Evolutionary conservation across 23 red algal genomes (phyloP).

Genomic region (Chondrus crispus): DNA sequence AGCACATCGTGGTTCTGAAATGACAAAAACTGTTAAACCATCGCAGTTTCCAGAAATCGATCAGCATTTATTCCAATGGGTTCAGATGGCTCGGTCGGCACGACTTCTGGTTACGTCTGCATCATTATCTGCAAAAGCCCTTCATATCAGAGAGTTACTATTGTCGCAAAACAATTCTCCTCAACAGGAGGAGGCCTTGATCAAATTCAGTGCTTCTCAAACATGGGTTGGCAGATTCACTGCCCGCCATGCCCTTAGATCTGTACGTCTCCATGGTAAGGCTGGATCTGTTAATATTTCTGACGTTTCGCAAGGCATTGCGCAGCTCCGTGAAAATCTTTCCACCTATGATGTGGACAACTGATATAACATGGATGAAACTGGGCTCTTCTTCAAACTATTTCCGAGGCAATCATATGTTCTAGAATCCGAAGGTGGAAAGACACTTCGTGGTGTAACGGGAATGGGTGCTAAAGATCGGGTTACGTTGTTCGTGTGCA

Average conservation of each 20-base stretch:
- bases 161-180: neutral
- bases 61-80: neutral
- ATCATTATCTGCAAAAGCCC: neutral
- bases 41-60: neutral
- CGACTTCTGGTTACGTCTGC: neutral
- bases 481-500: neutral
- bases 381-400: neutral
- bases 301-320: neutral
- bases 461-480: conserved; percentile 11
- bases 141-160: neutral
- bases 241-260: neutral
- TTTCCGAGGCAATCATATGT: conserved; percentile 11
- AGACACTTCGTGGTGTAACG: neutral
- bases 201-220: neutral
- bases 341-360: neutral
- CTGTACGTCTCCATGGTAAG: neutral
- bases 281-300: neutral
- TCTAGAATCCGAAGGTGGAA: neutral
- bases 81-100: neutral
- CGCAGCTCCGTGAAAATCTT: neutral
- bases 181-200: neutral
- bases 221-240: neutral
- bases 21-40: neutral
- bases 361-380: conserved; percentile 7
- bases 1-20: neutral